phyloP scores from a whole-genome alignment of 2,329 filamentous ascomycete genomes.

The Trichoderma harzianum region DNA sequence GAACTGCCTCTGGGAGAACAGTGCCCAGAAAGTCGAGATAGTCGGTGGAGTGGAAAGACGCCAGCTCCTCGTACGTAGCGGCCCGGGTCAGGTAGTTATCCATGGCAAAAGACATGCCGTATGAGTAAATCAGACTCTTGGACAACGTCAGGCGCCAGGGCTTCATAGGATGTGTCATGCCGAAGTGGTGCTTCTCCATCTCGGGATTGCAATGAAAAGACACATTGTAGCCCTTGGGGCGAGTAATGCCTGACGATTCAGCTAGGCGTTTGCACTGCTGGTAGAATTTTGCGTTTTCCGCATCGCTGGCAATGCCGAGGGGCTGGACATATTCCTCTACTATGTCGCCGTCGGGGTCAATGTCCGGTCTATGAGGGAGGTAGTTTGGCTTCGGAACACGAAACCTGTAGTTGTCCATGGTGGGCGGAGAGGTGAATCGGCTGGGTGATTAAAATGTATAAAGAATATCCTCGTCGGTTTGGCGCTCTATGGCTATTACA shows the following conservation, averaged over 20 bases:
- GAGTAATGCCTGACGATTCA: conserved; percentile 65
- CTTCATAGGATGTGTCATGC: conserved; percentile 97
- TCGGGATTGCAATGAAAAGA: conserved; percentile 94
- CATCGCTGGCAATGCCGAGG: conserved; percentile 48
- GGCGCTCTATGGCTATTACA: neutral
- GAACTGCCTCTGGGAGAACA: conserved; percentile 61
- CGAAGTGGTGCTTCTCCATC: conserved; percentile 96
- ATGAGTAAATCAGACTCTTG: conserved; percentile 90
- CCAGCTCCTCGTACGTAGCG: conserved; percentile 84
- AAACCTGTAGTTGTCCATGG: conserved; percentile 47
- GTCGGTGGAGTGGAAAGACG: conserved; percentile 79
- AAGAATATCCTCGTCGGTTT: neutral
- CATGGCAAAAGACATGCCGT: conserved; percentile 96
- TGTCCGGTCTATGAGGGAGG: conserved; percentile 52
- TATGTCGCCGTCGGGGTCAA: conserved; percentile 49
- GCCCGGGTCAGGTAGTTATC: conserved; percentile 83
- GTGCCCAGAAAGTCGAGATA: conserved; percentile 86
- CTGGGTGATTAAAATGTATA: neutral
- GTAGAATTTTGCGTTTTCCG: conserved; percentile 55
- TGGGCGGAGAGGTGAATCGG: neutral
- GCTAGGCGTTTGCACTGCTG: conserved; percentile 56
- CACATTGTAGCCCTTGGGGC: conserved; percentile 82
- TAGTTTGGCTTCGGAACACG: conserved; percentile 59
- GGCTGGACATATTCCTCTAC: conserved; percentile 52
- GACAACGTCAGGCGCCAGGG: conserved; percentile 95